phyloP scores from a whole-genome alignment of 2,329 filamentous ascomycete genomes.

The Emergomyces orientalis region DNA sequence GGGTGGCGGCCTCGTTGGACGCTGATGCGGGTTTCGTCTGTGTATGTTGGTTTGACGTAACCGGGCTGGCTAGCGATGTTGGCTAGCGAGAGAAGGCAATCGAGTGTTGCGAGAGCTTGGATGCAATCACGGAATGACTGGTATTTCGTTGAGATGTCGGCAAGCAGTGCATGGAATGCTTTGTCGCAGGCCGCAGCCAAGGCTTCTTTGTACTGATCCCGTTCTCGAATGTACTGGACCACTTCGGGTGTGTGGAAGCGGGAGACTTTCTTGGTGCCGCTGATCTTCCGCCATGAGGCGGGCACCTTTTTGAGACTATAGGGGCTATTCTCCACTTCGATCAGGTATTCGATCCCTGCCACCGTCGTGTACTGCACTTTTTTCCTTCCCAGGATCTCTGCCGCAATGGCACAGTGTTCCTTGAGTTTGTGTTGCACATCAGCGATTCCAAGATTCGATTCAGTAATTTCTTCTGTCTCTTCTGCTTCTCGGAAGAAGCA shows the following conservation, averaged over 20 bases:
- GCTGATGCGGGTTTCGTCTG: conserved; percentile 56
- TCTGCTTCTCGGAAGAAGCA: conserved; percentile 79
- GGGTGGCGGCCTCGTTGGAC: conserved; percentile 75
- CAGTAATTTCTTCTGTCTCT: conserved; percentile 80
- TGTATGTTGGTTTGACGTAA: conserved; percentile 69
- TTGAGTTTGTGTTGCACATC: conserved; percentile 83
- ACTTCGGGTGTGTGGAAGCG: conserved; percentile 94
- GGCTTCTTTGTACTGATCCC: conserved; percentile 90
- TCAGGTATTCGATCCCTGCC: conserved; percentile 84
- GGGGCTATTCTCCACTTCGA: conserved; percentile 71
- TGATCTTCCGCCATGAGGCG: conserved; percentile 90
- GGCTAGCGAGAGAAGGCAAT: conserved; percentile 81
- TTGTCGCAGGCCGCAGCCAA: conserved; percentile 83
- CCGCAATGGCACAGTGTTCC: conserved; percentile 62
- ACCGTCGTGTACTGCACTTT: conserved; percentile 72
- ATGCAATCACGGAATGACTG: conserved; percentile 83
- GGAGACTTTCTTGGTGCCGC: conserved; percentile 82
- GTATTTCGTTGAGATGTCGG: conserved; percentile 71
- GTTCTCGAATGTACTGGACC: conserved; percentile 68
- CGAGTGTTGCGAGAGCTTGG: conserved; percentile 72
- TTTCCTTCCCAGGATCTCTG: conserved; percentile 61
- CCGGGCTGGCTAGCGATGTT: conserved; percentile 76
- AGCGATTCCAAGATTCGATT: conserved; percentile 85
- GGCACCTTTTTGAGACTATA: conserved; percentile 74
- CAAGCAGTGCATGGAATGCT: conserved; percentile 65